Evolutionary conservation across 306 rosid genomes (phyloP).

Genomic region (Prunus armeniaca): DNA sequence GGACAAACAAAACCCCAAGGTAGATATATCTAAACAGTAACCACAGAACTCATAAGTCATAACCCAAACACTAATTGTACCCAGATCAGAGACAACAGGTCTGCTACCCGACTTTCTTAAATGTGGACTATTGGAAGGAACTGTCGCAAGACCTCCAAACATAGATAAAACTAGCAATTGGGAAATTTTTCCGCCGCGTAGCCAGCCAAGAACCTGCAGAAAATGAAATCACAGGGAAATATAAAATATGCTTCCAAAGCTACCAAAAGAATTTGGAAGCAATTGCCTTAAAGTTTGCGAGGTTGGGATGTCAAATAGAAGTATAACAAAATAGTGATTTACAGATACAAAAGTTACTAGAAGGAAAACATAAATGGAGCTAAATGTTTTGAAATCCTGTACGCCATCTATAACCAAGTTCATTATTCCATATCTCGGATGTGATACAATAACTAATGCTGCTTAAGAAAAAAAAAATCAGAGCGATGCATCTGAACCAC

Average conservation of each 20-base stretch:
- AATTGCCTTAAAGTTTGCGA: neutral
- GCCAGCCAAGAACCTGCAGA: conserved; percentile 32
- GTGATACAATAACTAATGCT: neutral
- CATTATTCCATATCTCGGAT: neutral
- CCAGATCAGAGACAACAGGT: conserved; percentile 72
- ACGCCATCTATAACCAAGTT: neutral
- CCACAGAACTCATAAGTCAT: neutral
- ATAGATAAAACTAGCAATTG: conserved; percentile 58
- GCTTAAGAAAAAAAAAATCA: neutral
- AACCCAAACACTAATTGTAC: conserved; percentile 40
- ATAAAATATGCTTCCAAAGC: neutral
- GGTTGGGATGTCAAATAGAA: neutral
- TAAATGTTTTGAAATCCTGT: neutral
- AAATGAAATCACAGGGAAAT: conserved; percentile 23
- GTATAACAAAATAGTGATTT: neutral
- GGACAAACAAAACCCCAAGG: neutral
- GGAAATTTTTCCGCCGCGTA: conserved; percentile 22
- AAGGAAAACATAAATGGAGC: neutral
- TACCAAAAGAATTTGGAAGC: neutral
- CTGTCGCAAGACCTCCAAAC: conserved; percentile 66
- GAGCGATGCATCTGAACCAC: neutral
- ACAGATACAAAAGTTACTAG: neutral
- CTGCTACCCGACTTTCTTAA: conserved; percentile 95
- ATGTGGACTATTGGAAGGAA: conserved; percentile 79
- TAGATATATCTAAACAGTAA: neutral